Base-by-base conservation (phyloP, 139 green algal species). In the Chlamydomonas sp. region DNA sequence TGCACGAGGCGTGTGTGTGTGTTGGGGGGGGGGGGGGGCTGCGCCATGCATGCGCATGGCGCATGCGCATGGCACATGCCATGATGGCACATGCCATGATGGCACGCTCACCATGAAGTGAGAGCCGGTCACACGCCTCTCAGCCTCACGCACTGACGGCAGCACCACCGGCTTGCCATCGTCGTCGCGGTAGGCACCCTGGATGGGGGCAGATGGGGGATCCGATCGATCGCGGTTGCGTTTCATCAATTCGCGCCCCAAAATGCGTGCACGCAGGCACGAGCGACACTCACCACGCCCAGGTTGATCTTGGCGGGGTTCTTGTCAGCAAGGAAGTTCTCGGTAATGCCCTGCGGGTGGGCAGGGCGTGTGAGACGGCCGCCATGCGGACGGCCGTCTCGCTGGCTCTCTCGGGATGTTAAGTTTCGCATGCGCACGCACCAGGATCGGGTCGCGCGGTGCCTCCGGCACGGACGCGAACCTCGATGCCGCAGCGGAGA, bases 231-330 rank as follows among this genome's bases (percentile, higher is more conserved):
- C n/a, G n/a, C n/a, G n/a, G n/a, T n/a, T n/a, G n/a, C n/a, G n/a
- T n/a, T n/a, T n/a, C n/a, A n/a, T n/a, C n/a, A n/a, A n/a, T n/a
- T n/a, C n/a, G n/a, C n/a, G n/a, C n/a, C n/a, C n/a, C n/a, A n/a
- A n/a, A 22, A 63, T 28, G 54, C 54, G 29, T 63, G 54, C 54
- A 34, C 13, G n/a, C n/a, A n/a, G n/a, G n/a, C n/a, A n/a, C n/a
- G n/a, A 38, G 22, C 36, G 39, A 63, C 35, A 76, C 84, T 57
- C 48, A 93, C 88, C 81, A 92, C 90, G 54, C 90, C 91, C 8
- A 97, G 73, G 79, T 97, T 97, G 30, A 97, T 93, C 72, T 97
- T 97, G 20, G 84, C 33, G 0, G 86, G 81, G 69, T 87, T 84
- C 5, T 57, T 67, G 68, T 96, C 90, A 0, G 85, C 84, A 31